Evolutionary conservation across 1,284 basidiomycete genomes (phyloP), one percentile per base, ranked within the genome.

Genomic region (Exobasidium cylindrosporum): DNA sequence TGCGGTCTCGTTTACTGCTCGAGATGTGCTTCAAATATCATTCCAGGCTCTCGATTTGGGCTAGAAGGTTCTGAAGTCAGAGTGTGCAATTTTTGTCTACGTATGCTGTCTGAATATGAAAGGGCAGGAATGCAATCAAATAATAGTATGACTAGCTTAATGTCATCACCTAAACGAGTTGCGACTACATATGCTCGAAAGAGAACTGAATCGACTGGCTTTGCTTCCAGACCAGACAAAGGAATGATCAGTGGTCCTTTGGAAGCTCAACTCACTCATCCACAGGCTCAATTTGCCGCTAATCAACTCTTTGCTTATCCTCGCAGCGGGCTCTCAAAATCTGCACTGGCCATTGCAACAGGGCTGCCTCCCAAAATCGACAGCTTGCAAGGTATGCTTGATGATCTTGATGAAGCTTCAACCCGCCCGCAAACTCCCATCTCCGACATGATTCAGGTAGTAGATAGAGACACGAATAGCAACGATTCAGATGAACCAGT

Each of bases 61-160:
- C 56, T 62, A 6, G 23, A 31, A 3, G 55, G 46, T 35, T 13
- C 57, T 26, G 90, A 90, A 85, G 85, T 97, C 60, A 87, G 95
- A 62, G 89, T 94, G 11, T 97, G 94, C 82, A 96, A 97, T 75
- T 84, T 96, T 23, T 98, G 96, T 80, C 83, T 96, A 28, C 89
- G 91, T 72, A 93, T 94, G 81, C 86, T 96, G 61, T 88, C 89
- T 59, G 90, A 89, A 70, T 83, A 83, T 72, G 81, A 81, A 54
- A 57, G 54, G 26, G 58, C 58, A 17, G 30, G 58, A 30, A 26
- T 26, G 21, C 53, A 28, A n/a, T 55, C 53, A 14, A 50, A 28
- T 50, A n/a, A 23, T 23, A 40, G 23, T 35, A 26, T 26, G 24
- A 21, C 17, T 23, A n/a, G 26, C 4, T 21, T 40, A 31, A 17